Evolutionary conservation across 257 asterid genomes (phyloP).

Genomic region (Gentiana dahurica): DNA sequence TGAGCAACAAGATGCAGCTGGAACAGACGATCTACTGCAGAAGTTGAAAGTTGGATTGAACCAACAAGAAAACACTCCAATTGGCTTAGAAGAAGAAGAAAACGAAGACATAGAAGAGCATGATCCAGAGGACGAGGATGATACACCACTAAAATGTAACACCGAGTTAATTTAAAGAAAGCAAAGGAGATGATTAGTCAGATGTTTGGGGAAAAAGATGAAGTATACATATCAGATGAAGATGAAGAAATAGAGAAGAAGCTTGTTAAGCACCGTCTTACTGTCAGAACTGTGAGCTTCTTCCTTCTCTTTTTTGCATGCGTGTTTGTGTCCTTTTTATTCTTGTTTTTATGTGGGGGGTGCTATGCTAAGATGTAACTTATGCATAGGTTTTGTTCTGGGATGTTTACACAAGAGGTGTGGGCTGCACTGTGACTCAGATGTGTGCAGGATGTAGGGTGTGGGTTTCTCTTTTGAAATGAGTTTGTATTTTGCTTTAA

Average conservation of each 20-base stretch:
- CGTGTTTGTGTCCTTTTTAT: constrained; percentile 2
- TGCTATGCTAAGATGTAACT: no score
- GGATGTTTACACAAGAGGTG: no score
- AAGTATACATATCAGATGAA: constrained; percentile 66
- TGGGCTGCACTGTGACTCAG: no score
- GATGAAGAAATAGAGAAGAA: constrained; percentile 46
- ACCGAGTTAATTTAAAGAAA: constrained; percentile 37
- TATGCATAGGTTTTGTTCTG: no score
- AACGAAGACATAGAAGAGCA: constrained; percentile 42
- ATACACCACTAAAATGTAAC: constrained; percentile 24
- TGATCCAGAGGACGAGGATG: constrained; percentile 33
- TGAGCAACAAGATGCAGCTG: constrained; percentile 93
- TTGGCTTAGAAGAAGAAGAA: constrained; percentile 38
- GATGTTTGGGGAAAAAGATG: constrained; percentile 69
- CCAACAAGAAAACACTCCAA: constrained; percentile 31
- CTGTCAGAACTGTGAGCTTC: constrained; percentile 49
- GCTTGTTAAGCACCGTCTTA: constrained; percentile 39
- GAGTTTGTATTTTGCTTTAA: not conserved
- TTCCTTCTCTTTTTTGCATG: not conserved
- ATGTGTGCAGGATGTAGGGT: no score
- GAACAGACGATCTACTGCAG: constrained; percentile 82
- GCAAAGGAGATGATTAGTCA: constrained; percentile 68
- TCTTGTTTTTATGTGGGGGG: no score
- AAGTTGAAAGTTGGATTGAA: constrained; percentile 45
- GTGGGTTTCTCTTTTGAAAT: no score